phyloP scores from a whole-genome alignment of 129 eudicot species.

The Mikania micrantha region DNA sequence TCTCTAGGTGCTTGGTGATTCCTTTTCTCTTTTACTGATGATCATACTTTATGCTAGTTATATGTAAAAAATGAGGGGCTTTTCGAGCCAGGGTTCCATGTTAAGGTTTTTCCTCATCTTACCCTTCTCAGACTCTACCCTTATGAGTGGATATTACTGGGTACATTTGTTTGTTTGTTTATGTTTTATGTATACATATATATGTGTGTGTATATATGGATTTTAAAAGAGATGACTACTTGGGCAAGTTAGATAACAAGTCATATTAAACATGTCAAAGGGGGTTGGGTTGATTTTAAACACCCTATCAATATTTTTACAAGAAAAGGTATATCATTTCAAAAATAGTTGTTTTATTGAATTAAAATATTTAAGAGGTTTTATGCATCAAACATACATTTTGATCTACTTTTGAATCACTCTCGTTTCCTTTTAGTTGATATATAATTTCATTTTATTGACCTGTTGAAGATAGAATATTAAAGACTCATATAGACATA shows the following conservation, averaged over 20 bases:
- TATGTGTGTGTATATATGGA: too few relatives aligned
- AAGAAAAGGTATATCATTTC: background rate
- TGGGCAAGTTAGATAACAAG: background rate
- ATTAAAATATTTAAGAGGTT: background rate
- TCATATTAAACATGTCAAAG: background rate
- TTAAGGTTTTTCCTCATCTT: too few relatives aligned
- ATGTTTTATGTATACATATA: too few relatives aligned
- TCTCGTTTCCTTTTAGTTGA: background rate
- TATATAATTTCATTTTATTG: background rate
- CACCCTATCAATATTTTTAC: background rate
- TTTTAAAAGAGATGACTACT: background rate
- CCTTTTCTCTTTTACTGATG: too few relatives aligned
- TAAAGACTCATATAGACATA: background rate
- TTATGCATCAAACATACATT: background rate
- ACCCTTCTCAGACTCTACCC: too few relatives aligned
- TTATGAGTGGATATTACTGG: too few relatives aligned
- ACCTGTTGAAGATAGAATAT: background rate
- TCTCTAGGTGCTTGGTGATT: too few relatives aligned
- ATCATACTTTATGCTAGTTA: too few relatives aligned
- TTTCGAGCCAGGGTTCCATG: too few relatives aligned
- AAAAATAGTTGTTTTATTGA: background rate
- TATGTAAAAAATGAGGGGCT: too few relatives aligned
- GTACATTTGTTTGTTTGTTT: too few relatives aligned
- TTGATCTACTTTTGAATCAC: too few relatives aligned
- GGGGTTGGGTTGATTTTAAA: background rate